Conservation (phyloP, 495 filamentous ascomycete species). For the Astrothelium subdiscretum region DNA sequence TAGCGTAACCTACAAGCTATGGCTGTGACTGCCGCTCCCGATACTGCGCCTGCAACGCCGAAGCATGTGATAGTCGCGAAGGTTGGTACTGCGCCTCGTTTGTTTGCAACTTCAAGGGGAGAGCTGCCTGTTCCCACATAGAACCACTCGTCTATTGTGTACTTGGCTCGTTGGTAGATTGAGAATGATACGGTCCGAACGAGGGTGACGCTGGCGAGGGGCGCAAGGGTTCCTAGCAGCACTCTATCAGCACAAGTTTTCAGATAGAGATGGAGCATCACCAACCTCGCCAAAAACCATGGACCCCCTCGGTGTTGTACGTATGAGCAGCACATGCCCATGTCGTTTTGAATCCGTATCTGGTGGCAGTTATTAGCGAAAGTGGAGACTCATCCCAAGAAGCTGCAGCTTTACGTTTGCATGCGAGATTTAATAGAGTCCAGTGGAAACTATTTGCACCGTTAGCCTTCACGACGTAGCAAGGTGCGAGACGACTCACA, state of each 20-base stretch:
- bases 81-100: constrained; percentile 55
- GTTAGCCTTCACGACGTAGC: neutral
- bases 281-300: constrained; percentile 68
- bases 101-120: constrained; percentile 60
- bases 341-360: constrained; percentile 59
- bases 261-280: neutral
- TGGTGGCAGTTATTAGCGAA: constrained; percentile 17
- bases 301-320: constrained; percentile 56
- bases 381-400: constrained; percentile 1
- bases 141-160: constrained; percentile 55
- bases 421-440: constrained; percentile 81
- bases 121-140: constrained; percentile 52
- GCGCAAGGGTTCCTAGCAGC: constrained; percentile 58
- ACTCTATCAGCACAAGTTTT: neutral
- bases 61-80: constrained; percentile 61
- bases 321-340: constrained; percentile 59
- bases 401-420: constrained; percentile 44
- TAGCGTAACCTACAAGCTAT: constrained; percentile 60
- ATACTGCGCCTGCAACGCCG: constrained; percentile 62
- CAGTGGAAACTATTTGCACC: constrained; percentile 49
- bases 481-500: constrained; percentile 27
- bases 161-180: constrained; percentile 77
- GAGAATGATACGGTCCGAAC: constrained; percentile 90
- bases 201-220: constrained; percentile 74
- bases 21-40: constrained; percentile 68